Evolutionary conservation across 2,329 filamentous ascomycete species (phyloP).

Genomic region (Ceratocystis alfenasii): DNA sequence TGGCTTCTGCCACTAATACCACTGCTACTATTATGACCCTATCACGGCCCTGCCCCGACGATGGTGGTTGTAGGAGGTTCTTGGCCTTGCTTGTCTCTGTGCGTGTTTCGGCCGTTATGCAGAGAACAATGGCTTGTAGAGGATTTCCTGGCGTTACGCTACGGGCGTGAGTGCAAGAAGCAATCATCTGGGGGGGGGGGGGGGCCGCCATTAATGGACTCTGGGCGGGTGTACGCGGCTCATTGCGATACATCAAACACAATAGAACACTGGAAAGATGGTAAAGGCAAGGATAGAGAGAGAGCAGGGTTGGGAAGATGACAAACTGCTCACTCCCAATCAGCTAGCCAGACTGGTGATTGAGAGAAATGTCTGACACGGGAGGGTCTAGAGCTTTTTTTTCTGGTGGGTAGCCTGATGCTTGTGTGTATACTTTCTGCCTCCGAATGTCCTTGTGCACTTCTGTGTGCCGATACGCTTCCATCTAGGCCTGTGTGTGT

Average conservation of each 20-base stretch:
- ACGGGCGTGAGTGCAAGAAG: neutral
- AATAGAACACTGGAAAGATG: neutral
- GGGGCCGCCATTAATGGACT: neutral
- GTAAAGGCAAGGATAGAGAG: no score
- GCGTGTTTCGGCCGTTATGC: constrained; percentile 6
- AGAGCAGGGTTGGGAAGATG: no score
- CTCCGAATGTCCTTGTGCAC: neutral
- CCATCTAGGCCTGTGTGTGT: neutral
- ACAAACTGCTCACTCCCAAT: neutral
- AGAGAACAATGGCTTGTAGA: constrained; percentile 8
- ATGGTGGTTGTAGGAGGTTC: neutral
- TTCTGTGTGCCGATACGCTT: neutral
- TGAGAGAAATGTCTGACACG: neutral
- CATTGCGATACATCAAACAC: no score
- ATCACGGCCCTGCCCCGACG: neutral
- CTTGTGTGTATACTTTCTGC: no score
- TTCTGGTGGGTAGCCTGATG: no score
- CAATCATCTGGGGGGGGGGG: neutral
- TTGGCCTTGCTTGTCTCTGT: neutral
- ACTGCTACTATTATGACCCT: neutral
- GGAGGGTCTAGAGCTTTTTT: no score
- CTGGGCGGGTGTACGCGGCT: no score
- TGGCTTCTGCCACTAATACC: neutral
- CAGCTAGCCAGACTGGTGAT: neutral
- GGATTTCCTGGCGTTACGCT: neutral